Evolutionary conservation across 1,284 basidiomycete species (phyloP), one percentile per base, ranked within the genome.

Genomic region (Malassezia caprae): DNA sequence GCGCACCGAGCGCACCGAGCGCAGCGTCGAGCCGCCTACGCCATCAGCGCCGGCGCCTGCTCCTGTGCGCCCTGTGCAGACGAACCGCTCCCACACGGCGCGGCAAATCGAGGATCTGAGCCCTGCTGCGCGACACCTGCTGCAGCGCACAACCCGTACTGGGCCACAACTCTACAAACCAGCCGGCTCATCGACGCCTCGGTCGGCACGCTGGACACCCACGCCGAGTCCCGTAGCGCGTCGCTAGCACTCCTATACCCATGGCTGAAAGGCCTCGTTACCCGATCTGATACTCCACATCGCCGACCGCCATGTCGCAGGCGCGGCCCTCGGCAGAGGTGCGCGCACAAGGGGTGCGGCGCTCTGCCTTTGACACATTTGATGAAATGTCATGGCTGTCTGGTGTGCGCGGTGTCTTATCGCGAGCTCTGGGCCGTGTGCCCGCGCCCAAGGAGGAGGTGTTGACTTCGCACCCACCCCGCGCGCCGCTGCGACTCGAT

Each of bases 231-330:
- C 50, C 10, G 30, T 45, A 15, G 13, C 41, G 21, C 43, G 46
- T 4, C 48, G 48, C 10, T n/a, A 96, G 75, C 96, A 5, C 12
- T 32, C 34, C 31, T 34, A 43, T 15, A 17, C 43, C 27, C 31
- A 42, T 28, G 32, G 40, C 41, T 0, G 60, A 39, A 1, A 64
- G 51, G 41, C 60, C 62, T 34, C 32, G 32, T 34, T 7, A 34
- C 32, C 13, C 15, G 32, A 13, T 15, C 13, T 11, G 5, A 8
- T 3, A n/a, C 24, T 43, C 58, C 88, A 83, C 65, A 81, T 83
- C 6, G 19, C 19, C 47, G 24, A 26, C 40, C 41, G 23, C 39
- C 46, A 48, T 48, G 43, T 19, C 42, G 27, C 31, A 26, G 19
- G 41, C 24, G 27, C 24, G 23, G 41, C 11, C 41, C 1, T 21